Base-by-base conservation (phyloP, 2,329 filamentous ascomycete genomes). In the Lomentospora prolificans region DNA sequence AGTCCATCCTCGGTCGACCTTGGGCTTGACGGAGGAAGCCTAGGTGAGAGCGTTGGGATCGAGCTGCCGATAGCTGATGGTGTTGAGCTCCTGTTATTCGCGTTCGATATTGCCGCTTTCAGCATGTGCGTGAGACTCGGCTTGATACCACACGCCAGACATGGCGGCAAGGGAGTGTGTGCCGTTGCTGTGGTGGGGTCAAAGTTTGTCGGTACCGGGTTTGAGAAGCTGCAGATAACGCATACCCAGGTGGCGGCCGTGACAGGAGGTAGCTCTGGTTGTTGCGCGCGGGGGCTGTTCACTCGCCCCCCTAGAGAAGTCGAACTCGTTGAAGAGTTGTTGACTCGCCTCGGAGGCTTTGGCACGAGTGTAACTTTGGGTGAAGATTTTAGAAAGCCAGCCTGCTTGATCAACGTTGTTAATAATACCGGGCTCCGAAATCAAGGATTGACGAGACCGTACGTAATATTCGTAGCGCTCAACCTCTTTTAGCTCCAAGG, bases 141-240 rank as follows among this genome's bases (percentile, higher is more conserved):
- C 64, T 94, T 95, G 64, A 99, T 96, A 0, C 94, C 94, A 67
- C 94, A 99, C 4, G 90, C 87, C 55, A 96, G 75, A 66, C 94
- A 99, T 61, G 92, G 89, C 3, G 91, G 87, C 22, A 96, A 72
- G 7, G 85, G 86, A 4, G 88, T 95, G 60, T 90, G 83, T 19
- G 85, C 81, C 59, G 82, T 94, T 7, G 90, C 90, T 2, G 86
- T 85, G 1, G 85, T 79, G 0, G 90, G 88, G 64, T 97, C 92
- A 67, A 97, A 97, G 68, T 96, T 96, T 36, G 89, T 88, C 0
- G 94, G 91, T 1, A 96, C 84, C 0, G 89, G 86, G 64, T 97
- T 97, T 8, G 91, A 92, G 66, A 95, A 95, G 62, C 88, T 92
- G 75, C 92, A 97, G 64, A 97, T 97, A 1, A 89, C 87, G 72